Percentiles rank a stretch among this genome's conserved stretches.
Evolutionary conservation across 139 green algal species (phyloP).

Genomic region (Volvox africanus): DNA sequence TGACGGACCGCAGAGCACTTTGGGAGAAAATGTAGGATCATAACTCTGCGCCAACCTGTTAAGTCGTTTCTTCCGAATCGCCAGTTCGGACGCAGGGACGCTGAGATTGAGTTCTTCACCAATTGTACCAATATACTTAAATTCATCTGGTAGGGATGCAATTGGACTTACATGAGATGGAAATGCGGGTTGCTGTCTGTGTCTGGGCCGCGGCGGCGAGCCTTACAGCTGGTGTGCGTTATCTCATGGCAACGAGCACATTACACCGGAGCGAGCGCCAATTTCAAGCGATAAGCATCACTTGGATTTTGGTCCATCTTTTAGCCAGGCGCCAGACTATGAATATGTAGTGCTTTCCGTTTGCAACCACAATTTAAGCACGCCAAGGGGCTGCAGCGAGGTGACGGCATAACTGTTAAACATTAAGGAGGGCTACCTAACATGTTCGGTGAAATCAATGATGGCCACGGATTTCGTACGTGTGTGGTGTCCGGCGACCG

Average conservation of each 20-base stretch:
- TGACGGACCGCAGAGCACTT: no score
- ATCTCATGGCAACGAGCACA: no score
- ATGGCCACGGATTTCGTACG: background rate
- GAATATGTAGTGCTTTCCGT: constrained; percentile 44
- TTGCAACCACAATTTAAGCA: background rate
- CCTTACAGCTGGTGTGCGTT: background rate
- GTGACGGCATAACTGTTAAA: background rate
- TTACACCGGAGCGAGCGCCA: background rate
- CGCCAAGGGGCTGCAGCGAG: background rate
- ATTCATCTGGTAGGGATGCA: no score
- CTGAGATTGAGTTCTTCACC: no score
- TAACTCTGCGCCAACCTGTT: no score
- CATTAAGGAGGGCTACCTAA: background rate
- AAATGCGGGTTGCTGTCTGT: background rate
- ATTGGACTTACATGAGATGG: background rate
- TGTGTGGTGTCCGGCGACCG: constrained; percentile 21
- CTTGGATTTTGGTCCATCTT: background rate
- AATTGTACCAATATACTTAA: no score
- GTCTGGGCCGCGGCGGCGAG: background rate
- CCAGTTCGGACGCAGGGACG: no score
- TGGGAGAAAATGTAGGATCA: no score
- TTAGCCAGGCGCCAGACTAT: constrained; percentile 16
- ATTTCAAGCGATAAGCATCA: background rate
- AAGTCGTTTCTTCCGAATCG: no score
- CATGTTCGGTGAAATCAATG: background rate